Percentiles rank a stretch among this genome's conserved stretches.
These are phyloP conservation scores for Dichomitus squalens DNA, from an alignment of 1,284 basidiomycete species.

Conservation along the genomic window DNA sequence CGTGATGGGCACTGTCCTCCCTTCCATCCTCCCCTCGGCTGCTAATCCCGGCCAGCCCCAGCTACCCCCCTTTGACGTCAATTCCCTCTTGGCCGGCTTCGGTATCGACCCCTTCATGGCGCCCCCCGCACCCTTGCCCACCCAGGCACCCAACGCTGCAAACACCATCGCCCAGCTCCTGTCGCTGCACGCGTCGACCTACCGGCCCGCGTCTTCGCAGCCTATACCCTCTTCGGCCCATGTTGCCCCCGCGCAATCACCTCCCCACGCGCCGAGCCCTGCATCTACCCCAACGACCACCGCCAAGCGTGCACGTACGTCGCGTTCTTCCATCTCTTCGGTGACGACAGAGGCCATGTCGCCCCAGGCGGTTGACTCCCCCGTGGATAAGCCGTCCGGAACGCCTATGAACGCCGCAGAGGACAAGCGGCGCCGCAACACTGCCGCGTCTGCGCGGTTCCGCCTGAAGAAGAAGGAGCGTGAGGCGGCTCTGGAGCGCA, in stretches of 20 bases:
- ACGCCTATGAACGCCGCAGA: conserved; percentile 57
- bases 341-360: conserved; percentile 22
- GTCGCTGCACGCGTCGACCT: conserved; percentile 51
- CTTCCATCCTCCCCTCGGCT: conserved; percentile 16
- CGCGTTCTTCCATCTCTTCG: conserved; percentile 48
- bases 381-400: conserved; percentile 35
- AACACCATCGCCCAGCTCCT: conserved; percentile 69
- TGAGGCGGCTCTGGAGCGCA: conserved; percentile 89
- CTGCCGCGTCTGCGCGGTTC: conserved; percentile 97
- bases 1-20: conserved; percentile 45
- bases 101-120: conserved; percentile 59
- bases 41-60: conserved; percentile 20
- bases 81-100: conserved; percentile 59
- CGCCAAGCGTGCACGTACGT: conserved; percentile 58
- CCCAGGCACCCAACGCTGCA: conserved; percentile 34
- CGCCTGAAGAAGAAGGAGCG: conserved; percentile 98
- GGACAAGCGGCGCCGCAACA: conserved; percentile 95
- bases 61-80: conserved; percentile 51
- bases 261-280: conserved; percentile 24
- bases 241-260: conserved; percentile 9
- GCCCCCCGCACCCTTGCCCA: conserved; percentile 33
- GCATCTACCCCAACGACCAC: conserved; percentile 22
- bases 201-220: conserved; percentile 18
- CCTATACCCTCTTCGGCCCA: conserved; percentile 22
- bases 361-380: conserved; percentile 30